phyloP scores from a whole-genome alignment of 2,329 filamentous ascomycete species.

The Colletotrichum limetticola region DNA sequence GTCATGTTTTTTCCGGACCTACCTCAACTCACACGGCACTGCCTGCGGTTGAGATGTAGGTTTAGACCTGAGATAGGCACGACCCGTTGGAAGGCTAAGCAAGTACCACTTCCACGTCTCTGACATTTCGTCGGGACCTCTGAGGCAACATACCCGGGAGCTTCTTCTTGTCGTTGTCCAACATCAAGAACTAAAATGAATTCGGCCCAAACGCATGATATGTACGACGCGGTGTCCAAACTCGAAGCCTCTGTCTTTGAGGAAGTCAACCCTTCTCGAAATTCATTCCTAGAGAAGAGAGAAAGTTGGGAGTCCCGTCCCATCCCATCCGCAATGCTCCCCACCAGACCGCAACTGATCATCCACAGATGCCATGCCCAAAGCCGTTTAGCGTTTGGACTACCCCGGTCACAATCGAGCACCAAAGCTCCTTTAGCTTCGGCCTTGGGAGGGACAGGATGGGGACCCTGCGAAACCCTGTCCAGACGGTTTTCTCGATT shows the following conservation, averaged over 20 bases:
- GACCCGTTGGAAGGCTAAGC: background rate
- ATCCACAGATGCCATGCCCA: background rate
- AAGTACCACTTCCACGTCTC: background rate
- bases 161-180: background rate
- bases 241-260: background rate
- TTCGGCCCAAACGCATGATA: accelerated
- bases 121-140: background rate
- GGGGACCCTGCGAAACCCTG: background rate
- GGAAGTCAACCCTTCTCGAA: background rate
- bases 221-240: background rate
- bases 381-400: conserved; percentile 19
- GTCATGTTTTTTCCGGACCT: too few relatives aligned
- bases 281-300: background rate
- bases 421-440: background rate
- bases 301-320: too few relatives aligned
- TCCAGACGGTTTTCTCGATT: conserved; percentile 5
- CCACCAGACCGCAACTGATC: conserved; percentile 32
- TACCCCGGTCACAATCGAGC: background rate
- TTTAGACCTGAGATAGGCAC: background rate
- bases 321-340: background rate
- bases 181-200: background rate
- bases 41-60: background rate
- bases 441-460: background rate
- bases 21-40: too few relatives aligned
- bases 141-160: background rate